A percentile compares a stretch with the other conserved stretches of the same genome.
Conservation (phyloP, 129 eudicot genomes). For the Heracleum sosnowskyi region DNA sequence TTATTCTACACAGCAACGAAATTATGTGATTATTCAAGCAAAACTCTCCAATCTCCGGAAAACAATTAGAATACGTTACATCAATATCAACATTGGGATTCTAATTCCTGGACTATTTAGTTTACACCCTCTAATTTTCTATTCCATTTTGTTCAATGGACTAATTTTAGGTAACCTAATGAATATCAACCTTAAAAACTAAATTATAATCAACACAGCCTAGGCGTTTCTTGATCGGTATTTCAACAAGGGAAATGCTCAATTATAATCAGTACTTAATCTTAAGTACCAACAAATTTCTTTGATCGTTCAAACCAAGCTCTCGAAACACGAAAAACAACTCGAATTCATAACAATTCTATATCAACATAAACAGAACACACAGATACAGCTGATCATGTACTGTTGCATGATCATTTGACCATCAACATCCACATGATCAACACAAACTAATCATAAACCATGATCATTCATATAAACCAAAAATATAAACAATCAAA, state of each 20-base stretch:
- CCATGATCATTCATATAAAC: neutral
- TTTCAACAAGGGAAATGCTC: neutral
- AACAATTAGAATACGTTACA: neutral
- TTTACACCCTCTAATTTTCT: neutral
- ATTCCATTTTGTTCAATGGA: neutral
- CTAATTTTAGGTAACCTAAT: neutral
- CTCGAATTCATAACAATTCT: neutral
- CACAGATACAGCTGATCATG: neutral
- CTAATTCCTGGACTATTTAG: neutral
- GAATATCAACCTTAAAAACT: neutral
- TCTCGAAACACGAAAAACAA: neutral
- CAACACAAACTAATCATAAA: neutral
- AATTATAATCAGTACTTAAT: neutral
- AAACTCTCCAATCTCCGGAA: neutral
- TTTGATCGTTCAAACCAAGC: neutral
- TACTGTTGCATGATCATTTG: neutral
- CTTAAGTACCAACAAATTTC: neutral
- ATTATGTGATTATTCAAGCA: neutral
- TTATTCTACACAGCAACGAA: neutral
- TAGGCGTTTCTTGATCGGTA: neutral
- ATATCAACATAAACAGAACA: neutral
- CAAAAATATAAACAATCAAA: neutral
- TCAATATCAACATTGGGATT: neutral
- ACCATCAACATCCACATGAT: neutral
- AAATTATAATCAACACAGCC: neutral